These are phyloP conservation scores for Ceratobasidium sp. DNA, from an alignment of 1,284 basidiomycete species.

Conservation along the genomic window DNA sequence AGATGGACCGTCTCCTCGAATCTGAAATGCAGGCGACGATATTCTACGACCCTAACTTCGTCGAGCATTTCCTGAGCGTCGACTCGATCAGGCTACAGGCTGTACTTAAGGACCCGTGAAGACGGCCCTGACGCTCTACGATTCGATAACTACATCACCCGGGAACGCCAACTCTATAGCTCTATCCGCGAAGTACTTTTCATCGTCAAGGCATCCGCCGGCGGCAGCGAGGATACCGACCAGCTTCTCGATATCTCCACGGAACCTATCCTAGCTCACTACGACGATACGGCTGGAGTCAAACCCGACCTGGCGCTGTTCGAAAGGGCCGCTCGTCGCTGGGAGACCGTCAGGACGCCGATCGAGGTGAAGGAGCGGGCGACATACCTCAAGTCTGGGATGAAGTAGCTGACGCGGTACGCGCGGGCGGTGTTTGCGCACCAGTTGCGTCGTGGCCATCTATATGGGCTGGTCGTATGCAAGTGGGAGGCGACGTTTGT, in stretches of 20 bases:
- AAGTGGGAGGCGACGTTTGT: slow-evolving; percentile 9
- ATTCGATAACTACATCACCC: neutral
- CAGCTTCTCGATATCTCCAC: neutral
- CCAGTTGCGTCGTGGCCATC: slow-evolving; percentile 25
- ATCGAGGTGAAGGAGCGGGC: slow-evolving; percentile 18
- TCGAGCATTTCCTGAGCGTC: slow-evolving; percentile 20
- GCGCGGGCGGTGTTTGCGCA: slow-evolving; percentile 25
- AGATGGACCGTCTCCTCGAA: slow-evolving; percentile 8
- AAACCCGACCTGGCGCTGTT: slow-evolving; percentile 33
- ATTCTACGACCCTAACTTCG: slow-evolving; percentile 16
- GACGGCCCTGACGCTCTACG: neutral
- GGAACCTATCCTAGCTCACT: neutral
- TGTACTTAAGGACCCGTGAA: neutral
- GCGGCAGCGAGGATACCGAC: neutral
- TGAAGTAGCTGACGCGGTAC: slow-evolving; percentile 21
- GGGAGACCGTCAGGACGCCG: slow-evolving; percentile 23
- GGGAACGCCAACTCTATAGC: neutral
- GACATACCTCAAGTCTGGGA: neutral
- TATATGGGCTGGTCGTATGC: slow-evolving; percentile 16
- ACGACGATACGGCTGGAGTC: neutral
- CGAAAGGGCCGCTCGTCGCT: neutral
- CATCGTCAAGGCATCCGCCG: slow-evolving; percentile 8
- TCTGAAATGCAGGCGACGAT: slow-evolving; percentile 13
- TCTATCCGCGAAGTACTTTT: neutral
- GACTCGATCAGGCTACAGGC: neutral